A percentile compares a stretch with the other conserved stretches of the same genome.
These are phyloP conservation scores for Nannochloropsis salina DNA, from an alignment of 108 stramenopile species.

Conservation along the genomic window DNA sequence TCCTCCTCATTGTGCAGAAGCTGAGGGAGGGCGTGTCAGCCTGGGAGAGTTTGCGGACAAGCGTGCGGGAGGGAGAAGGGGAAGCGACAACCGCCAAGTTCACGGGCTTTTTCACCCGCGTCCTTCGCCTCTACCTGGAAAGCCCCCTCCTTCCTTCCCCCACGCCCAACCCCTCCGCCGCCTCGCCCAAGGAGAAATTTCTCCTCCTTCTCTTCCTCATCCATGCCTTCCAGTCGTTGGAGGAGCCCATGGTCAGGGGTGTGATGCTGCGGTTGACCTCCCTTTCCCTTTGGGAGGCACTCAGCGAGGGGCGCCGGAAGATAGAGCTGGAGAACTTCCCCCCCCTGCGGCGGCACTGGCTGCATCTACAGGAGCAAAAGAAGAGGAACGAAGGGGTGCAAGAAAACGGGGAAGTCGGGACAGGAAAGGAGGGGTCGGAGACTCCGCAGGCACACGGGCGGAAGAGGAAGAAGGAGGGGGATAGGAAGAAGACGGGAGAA, in stretches of 20 bases:
- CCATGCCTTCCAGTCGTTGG: conserved; percentile 21
- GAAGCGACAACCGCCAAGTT: neutral
- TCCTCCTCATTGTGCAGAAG: conserved; percentile 45
- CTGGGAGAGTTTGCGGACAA: conserved; percentile 44
- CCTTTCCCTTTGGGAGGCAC: conserved; percentile 48
- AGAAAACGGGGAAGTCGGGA: conserved; percentile 17
- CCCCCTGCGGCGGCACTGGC: conserved; percentile 48
- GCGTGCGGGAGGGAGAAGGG: neutral
- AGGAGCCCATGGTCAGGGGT: conserved; percentile 36
- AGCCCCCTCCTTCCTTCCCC: neutral
- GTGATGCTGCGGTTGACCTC: conserved; percentile 37
- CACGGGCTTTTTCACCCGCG: conserved; percentile 28
- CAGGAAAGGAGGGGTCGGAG: neutral
- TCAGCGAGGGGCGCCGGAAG: conserved; percentile 35
- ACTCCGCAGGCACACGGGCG: neutral
- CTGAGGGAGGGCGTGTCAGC: conserved; percentile 41
- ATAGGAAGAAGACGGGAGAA: neutral
- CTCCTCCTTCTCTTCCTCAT: conserved; percentile 23
- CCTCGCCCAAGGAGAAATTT: neutral
- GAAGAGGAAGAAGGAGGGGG: neutral
- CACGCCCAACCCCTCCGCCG: neutral
- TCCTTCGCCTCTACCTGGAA: conserved; percentile 24
- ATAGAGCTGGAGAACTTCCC: conserved; percentile 45
- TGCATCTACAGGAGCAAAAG: conserved; percentile 35
- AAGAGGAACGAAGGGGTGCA: neutral